phyloP scores from a whole-genome alignment of 2,329 filamentous ascomycete genomes.

The Fusarium verticillioides region DNA sequence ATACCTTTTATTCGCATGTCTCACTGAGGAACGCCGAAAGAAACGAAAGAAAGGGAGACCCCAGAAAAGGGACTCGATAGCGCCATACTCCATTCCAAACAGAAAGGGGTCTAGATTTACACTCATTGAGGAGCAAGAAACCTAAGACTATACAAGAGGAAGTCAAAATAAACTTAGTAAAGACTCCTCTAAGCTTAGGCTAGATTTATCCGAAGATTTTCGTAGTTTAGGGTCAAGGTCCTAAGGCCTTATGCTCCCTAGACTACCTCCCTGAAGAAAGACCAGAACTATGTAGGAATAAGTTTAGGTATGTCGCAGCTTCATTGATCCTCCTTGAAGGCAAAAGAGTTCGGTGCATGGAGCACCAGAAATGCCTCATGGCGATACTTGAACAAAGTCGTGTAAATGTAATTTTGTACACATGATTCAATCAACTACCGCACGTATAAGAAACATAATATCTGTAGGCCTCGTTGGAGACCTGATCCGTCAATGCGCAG shows the following conservation, averaged over 20 bases:
- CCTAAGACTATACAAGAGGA: not conserved
- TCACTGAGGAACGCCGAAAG: not conserved
- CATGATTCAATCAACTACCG: no score
- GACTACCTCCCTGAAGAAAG: no score
- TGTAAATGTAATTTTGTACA: fast-evolving
- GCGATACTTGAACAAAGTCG: not conserved
- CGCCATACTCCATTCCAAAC: not conserved
- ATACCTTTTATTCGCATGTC: not conserved
- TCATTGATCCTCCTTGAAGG: not conserved
- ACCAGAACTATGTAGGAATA: fast-evolving
- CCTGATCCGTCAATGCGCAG: not conserved
- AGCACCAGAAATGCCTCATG: not conserved
- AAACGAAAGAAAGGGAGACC: not conserved
- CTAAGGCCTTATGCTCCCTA: fast-evolving
- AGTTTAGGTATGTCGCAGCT: not conserved
- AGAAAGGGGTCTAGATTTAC: not conserved
- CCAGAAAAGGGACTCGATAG: not conserved
- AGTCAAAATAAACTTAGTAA: not conserved
- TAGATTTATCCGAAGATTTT: not conserved
- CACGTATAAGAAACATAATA: fast-evolving
- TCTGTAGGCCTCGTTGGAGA: not conserved
- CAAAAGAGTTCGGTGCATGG: not conserved
- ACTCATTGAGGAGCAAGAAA: not conserved
- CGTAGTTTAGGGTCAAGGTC: fast-evolving
- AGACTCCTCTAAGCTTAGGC: not conserved